phyloP scores from a whole-genome alignment of 306 rosid species.

The Castanea sativa region DNA sequence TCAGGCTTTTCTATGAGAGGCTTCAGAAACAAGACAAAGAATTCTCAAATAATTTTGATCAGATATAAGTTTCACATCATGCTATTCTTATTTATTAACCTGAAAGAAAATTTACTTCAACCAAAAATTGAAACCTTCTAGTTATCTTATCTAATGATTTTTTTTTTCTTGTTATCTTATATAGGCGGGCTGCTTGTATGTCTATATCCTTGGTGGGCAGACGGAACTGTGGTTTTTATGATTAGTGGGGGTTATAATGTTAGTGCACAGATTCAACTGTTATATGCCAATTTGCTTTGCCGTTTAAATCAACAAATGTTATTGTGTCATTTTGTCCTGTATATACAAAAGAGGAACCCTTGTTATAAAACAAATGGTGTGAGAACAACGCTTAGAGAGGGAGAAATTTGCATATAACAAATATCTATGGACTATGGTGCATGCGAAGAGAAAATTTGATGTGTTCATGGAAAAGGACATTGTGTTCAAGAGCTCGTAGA shows the following conservation, averaged over 20 bases:
- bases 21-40: no score
- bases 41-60: no score
- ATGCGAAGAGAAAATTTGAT: neutral
- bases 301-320: neutral
- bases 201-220: constrained; percentile 85
- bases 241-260: constrained; percentile 83
- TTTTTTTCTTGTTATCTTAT: constrained; percentile 20
- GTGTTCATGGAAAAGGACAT: neutral
- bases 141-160: neutral
- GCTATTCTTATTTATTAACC: neutral
- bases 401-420: neutral
- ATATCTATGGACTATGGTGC: neutral
- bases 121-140: neutral
- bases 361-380: neutral
- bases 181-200: constrained; percentile 91
- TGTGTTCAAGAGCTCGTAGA: neutral
- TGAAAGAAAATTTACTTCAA: neutral
- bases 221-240: constrained; percentile 81
- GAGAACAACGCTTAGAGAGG: neutral
- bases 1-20: no score
- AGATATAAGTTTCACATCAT: no score
- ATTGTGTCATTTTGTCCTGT: neutral
- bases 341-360: neutral
- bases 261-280: constrained; percentile 56
- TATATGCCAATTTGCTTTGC: constrained; percentile 12